phyloP scores from a whole-genome alignment of 2,329 filamentous ascomycete species.

The Talaromyces sp. region DNA sequence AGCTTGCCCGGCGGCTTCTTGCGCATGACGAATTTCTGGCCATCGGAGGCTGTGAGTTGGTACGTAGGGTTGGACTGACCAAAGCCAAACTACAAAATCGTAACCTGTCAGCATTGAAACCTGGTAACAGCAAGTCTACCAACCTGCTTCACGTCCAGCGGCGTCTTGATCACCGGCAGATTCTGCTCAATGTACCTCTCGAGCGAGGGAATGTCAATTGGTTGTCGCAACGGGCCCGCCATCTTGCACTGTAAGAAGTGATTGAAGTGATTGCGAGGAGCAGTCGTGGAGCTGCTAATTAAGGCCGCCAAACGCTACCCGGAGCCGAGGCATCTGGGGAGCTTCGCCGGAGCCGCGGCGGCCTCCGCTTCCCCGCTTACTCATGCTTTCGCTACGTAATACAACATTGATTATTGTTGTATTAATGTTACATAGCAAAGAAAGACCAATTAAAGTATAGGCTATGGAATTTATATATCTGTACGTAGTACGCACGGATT shows the following conservation, averaged over 20 bases:
- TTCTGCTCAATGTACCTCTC: slow-evolving; percentile 70
- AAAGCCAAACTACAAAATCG: slow-evolving; percentile 71
- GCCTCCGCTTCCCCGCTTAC: background rate
- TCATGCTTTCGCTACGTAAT: background rate
- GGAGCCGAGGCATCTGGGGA: background rate
- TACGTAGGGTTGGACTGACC: slow-evolving; percentile 98
- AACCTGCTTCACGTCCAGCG: slow-evolving; percentile 85
- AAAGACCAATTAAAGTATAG: too few relatives aligned
- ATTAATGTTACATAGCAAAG: too few relatives aligned
- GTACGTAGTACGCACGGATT: too few relatives aligned
- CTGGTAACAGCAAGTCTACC: slow-evolving; percentile 13
- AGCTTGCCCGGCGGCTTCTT: slow-evolving; percentile 97
- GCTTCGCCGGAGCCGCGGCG: background rate
- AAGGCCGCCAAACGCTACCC: background rate
- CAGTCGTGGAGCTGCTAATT: background rate
- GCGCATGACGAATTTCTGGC: slow-evolving; percentile 75
- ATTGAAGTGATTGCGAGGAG: background rate
- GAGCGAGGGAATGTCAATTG: slow-evolving; percentile 74
- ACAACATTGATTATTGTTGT: too few relatives aligned
- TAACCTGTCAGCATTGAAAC: background rate
- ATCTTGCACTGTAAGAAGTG: slow-evolving; percentile 36
- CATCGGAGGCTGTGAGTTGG: slow-evolving; percentile 69
- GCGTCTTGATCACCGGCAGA: slow-evolving; percentile 77
- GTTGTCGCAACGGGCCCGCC: slow-evolving; percentile 85
- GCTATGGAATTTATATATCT: too few relatives aligned